A percentile compares a stretch with the other conserved stretches of the same genome.
Conservation (phyloP, 495 filamentous ascomycete species). For the Penicillium dipodomyicola region DNA sequence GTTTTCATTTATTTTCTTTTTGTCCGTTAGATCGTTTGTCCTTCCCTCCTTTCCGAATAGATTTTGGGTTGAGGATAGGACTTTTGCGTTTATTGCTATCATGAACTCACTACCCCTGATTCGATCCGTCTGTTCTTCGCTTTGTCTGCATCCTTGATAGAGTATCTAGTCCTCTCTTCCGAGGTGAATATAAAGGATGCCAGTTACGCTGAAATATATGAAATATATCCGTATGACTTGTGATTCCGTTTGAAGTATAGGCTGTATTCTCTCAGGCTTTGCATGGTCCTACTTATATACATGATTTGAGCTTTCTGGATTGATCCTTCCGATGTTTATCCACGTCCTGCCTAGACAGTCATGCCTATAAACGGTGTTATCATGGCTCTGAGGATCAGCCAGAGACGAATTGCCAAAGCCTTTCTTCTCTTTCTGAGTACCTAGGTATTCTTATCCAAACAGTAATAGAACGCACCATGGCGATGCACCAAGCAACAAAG, state of each 20-base stretch:
- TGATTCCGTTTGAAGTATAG: background rate
- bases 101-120: slow-evolving; percentile 12
- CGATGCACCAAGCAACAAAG: background rate
- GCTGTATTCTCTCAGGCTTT: background rate
- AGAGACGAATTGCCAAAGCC: background rate
- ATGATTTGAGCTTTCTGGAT: background rate
- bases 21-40: slow-evolving; percentile 25
- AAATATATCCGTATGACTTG: background rate
- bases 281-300: background rate
- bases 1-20: slow-evolving; percentile 17
- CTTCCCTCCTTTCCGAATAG: slow-evolving; percentile 9
- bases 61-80: slow-evolving; percentile 2
- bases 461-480: background rate
- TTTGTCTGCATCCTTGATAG: slow-evolving; percentile 23
- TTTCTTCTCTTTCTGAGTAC: background rate
- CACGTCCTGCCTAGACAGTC: background rate
- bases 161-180: slow-evolving; percentile 18
- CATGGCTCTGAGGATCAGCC: background rate
- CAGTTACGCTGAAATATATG: background rate
- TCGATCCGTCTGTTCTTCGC: slow-evolving; percentile 9
- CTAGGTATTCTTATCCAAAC: background rate
- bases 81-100: slow-evolving; percentile 13
- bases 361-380: background rate
- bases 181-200: slow-evolving; percentile 15
- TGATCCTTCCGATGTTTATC: background rate